Evolutionary conservation across 495 filamentous ascomycete species (phyloP), one percentile per base, ranked within the genome.

Genomic region (Hyaloscypha bicolor): DNA sequence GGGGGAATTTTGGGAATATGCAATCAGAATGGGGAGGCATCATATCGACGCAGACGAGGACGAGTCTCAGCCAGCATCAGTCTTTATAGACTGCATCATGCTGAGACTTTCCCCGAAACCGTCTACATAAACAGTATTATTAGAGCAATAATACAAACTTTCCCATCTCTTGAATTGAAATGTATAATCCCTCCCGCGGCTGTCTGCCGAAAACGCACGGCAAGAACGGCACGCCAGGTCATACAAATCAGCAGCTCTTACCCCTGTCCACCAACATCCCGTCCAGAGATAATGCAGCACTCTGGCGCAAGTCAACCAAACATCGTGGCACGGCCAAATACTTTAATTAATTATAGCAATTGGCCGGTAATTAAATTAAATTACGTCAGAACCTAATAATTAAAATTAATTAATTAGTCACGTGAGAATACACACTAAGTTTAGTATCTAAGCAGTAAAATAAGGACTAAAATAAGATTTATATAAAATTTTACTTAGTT

Each of bases 21-120:
- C 4, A 56, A 56, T 29, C 8, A 11, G 6, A 12, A 29, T 1
- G 37, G 16, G 58, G 31, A 45, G 53, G 53, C 53, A 56, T 56
- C 53, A 32, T 56, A 30, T 56, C 21, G 30, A 59, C 56, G 56
- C 56, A 59, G 35, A 59, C 29, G 33, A 59, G 56, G 56, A 59
- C 30, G 5, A 16, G 30, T 59, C 29, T 33, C 4, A 12, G 42
- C 42, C 3, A 59, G 19, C 6, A 6, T 30, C 30, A 19, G 19
- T 31, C 30, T 33, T 16, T 1, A 35, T 59, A 25, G 56, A 59
- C 30, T 59, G 56, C 56, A 59, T 31, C 29, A 32, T 22, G 56
- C 35, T 12, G 16, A n/a, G 33, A 32, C 5, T 25, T 25, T 19
- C 30, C 11, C 56, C 35, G 30, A 59, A 59, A 59, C 2, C 56